Conservation (phyloP, 345 rosid genomes). For the Pseudoturritis turrita region DNA sequence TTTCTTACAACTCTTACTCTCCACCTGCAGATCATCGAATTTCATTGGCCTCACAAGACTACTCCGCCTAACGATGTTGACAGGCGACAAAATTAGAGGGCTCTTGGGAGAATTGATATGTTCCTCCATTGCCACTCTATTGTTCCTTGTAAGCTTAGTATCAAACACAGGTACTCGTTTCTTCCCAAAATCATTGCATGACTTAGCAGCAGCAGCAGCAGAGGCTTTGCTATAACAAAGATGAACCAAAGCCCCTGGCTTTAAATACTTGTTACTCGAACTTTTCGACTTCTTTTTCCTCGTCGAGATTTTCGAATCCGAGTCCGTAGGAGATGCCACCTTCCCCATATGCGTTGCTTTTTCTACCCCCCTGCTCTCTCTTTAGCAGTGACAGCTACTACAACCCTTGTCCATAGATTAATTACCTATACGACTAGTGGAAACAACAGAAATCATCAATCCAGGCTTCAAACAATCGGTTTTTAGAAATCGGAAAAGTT, state of each 20-base stretch:
- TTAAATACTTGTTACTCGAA: constrained; percentile 59
- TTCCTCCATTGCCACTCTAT: constrained; percentile 22
- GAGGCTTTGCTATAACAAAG: constrained; percentile 51
- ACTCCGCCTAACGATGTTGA: constrained; percentile 44
- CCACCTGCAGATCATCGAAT: constrained; percentile 31
- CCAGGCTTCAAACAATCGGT: constrained; percentile 9
- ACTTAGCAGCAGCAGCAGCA: constrained; percentile 38
- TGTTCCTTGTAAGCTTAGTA: constrained; percentile 36
- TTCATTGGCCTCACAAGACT: constrained; percentile 35
- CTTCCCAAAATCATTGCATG: constrained; percentile 70
- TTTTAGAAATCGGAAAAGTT: background rate
- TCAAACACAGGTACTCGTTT: constrained; percentile 55
- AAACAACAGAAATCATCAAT: constrained; percentile 13
- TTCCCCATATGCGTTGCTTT: constrained; percentile 49
- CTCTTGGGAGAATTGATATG: constrained; percentile 39
- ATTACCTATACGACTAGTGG: background rate
- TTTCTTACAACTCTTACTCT: constrained; percentile 35
- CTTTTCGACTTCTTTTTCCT: constrained; percentile 54
- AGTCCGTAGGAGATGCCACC: constrained; percentile 54
- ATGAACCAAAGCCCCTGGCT: constrained; percentile 86
- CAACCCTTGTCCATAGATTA: background rate
- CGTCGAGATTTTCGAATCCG: constrained; percentile 36
- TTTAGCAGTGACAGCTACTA: background rate
- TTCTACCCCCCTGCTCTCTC: background rate
- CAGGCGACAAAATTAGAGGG: constrained; percentile 59